Evolutionary conservation across 2,329 filamentous ascomycete species (phyloP).

Genomic region (Hymenoscyphus salicellus): DNA sequence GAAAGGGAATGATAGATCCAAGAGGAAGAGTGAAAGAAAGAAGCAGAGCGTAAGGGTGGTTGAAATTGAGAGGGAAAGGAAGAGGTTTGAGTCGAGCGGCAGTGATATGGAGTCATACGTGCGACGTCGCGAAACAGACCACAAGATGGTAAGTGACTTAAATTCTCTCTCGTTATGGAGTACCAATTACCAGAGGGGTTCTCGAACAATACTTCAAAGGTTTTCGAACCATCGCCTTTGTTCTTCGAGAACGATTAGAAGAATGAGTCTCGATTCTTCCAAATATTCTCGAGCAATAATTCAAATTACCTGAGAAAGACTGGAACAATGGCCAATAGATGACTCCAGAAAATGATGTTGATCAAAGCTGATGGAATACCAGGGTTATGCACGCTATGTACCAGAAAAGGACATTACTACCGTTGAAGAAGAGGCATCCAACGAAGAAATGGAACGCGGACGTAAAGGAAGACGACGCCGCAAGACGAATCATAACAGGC

Average conservation of each 20-base stretch:
- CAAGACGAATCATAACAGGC: background rate
- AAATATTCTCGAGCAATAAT: too few species aligned
- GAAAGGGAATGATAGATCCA: conserved; percentile 3
- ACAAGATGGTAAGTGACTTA: conserved; percentile 12
- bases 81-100: conserved; percentile 3
- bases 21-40: conserved; percentile 9
- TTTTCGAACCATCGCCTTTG: too few species aligned
- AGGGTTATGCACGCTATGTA: conserved; percentile 3
- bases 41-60: conserved; percentile 11
- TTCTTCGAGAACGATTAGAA: too few species aligned
- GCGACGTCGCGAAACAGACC: conserved; percentile 4
- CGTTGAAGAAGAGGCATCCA: conserved; percentile 18
- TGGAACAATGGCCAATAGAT: too few species aligned
- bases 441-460: conserved; percentile 9
- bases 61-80: background rate
- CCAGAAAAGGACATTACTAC: conserved; percentile 15
- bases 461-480: conserved; percentile 13
- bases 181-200: too few species aligned
- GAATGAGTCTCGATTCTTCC: too few species aligned
- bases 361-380: background rate
- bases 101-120: conserved; percentile 10
- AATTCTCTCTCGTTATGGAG: background rate
- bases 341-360: too few species aligned
- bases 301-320: too few species aligned
- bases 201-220: too few species aligned